Evolutionary conservation across 2,329 filamentous ascomycete genomes (phyloP), one percentile per base, ranked within the genome.

Genomic region (Pestalotiopsis fici): DNA sequence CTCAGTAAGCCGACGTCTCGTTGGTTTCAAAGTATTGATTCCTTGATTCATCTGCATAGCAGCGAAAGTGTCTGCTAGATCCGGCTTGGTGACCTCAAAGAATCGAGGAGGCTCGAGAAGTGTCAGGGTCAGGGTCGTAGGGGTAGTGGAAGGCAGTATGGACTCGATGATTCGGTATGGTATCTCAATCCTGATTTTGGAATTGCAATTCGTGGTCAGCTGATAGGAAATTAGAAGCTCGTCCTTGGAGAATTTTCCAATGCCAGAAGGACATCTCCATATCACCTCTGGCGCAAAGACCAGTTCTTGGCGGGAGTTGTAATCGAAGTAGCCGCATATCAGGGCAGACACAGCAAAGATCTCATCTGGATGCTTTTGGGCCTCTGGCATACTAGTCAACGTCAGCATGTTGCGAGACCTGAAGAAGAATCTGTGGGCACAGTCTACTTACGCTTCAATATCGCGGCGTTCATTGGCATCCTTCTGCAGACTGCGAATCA

Each of bases 91-190:
- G 11, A 55, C 31, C 62, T 74, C 71, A 64, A 86, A 88, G 64
- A 88, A 84, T 1, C 80, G 80, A 0, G 87, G 87, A 1, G 86
- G 81, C 35, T 85, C 82, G 23, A 73, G 79, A 9, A 91, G 81
- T 0, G 87, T 85, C 2, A 90, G 71, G 0, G 83, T 85, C 18
- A 89, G 72, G 0, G 80, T 77, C 3, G 68, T 77, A 65, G 69
- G 79, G 62, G 23, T 73, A 39, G 37, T 75, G 74, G 76, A 80
- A 71, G 77, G 74, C 2, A 87, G 76, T 9, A 85, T 72, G 62
- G 86, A 82, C 31, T 84, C 69, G 37, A 88, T 82, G 1, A 79
- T 85, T 23, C 81, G 79, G 47, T 86, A 83, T 0, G 83, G 78
- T 15, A 90, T 83, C 61, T 87, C 82, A 39, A 89, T 77, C 27